Base-by-base conservation (phyloP, 2,329 filamentous ascomycete genomes). In the Fusarium sulawesiense region DNA sequence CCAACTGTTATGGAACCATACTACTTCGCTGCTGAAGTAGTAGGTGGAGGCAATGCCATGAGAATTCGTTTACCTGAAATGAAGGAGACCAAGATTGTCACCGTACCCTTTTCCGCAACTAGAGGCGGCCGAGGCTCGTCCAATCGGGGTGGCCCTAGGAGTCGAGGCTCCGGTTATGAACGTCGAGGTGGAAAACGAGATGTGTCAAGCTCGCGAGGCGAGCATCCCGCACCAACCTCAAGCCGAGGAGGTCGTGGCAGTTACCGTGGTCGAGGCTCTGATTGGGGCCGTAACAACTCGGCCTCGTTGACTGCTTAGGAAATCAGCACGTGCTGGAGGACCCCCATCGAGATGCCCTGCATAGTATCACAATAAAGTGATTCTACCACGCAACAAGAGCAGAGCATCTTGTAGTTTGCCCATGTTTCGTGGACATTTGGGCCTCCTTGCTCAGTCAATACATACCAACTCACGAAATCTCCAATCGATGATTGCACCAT, bases 21-120 rank as follows among this genome's bases (percentile, higher is more conserved):
- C 57, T 77, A 78, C 60, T 78, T 81, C 47, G 45, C 71, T 13
- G 71, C 77, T 4, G 78, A 80, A 13, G 73, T 77, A 6, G 77
- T 77, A 37, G 78, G 76, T 11, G 78, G 78, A 7, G 78, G 78
- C 8, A 79, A 75, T 46, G 75, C 78, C 10, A 76, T 85, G 65
- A 80, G 77, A 42, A 78, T 86, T 32, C 69, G 75, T 14, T 77
- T 86, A 11, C 84, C 83, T 3, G 81, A 80, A 41, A 83, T 83
- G 80, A 57, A 60, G 8, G 80, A 80, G 46, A 69, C 77, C 16
- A 84, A 75, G 66, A 76, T 75, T 7, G 75, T 85, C 40, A 76
- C 80, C 6, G 67, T 84, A 16, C 79, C 83, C 6, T 79, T 78
- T 56, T 75, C 77, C 13, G 68, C 74, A 32, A 73, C 74, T 14